These are phyloP conservation scores for Sugiyamaella castrensis DNA, from an alignment of 1,139 yeast genomes.

Conservation along the genomic window DNA sequence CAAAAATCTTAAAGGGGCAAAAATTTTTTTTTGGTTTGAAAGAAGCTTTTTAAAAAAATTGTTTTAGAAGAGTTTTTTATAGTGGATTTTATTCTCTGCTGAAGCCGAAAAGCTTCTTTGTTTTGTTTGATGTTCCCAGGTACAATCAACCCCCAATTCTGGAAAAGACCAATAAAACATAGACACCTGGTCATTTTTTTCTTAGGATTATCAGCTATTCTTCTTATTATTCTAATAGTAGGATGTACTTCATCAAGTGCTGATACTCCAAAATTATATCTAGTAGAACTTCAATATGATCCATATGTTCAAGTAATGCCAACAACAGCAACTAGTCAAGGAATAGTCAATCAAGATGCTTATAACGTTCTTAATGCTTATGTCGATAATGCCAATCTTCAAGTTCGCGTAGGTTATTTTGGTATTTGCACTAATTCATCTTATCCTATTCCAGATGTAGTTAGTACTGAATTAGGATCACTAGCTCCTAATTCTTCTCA, in stretches of 20 bases:
- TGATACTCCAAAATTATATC: slow-evolving; percentile 24
- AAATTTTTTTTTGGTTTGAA: too few relatives aligned
- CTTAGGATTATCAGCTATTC: slow-evolving; percentile 23
- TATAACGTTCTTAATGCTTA: slow-evolving; percentile 19
- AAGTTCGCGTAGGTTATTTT: slow-evolving; percentile 30
- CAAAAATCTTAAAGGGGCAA: too few relatives aligned
- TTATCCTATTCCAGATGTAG: slow-evolving; percentile 12
- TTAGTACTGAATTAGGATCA: slow-evolving; percentile 10
- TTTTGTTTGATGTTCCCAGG: too few relatives aligned
- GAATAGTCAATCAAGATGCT: slow-evolving; percentile 26
- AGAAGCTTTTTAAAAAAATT: too few relatives aligned
- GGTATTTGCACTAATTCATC: slow-evolving; percentile 27
- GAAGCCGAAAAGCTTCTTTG: too few relatives aligned
- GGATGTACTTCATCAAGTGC: slow-evolving; percentile 27
- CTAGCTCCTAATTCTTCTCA: slow-evolving; percentile 10
- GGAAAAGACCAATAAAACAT: slow-evolving; percentile 20
- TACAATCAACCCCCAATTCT: slow-evolving; percentile 3
- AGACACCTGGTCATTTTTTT: slow-evolving; percentile 25
- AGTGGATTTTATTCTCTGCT: too few relatives aligned
- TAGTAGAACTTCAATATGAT: slow-evolving; percentile 26
- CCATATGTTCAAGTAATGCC: slow-evolving; percentile 17
- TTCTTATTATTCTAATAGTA: slow-evolving; percentile 25
- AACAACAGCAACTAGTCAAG: slow-evolving; percentile 19
- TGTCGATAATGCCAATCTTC: slow-evolving; percentile 20
- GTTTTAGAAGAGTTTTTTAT: too few relatives aligned